These are phyloP conservation scores for Tagetes erecta DNA, from an alignment of 129 eudicot genomes.

Conservation along the genomic window DNA sequence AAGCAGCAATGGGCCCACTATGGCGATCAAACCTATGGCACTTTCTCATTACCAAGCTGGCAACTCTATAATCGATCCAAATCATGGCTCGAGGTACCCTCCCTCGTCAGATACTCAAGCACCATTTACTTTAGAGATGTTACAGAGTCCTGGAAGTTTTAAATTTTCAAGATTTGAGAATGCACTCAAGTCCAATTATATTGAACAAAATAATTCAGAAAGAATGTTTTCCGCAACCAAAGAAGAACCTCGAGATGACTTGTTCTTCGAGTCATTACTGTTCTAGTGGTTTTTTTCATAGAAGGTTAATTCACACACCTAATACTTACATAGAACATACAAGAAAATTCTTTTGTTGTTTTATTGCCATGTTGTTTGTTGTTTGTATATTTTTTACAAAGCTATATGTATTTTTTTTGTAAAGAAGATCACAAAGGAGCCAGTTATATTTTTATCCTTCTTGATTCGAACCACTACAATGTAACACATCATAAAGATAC, in stretches of 20 bases:
- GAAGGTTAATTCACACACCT: slow-evolving; percentile 17
- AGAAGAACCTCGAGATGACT: slow-evolving; percentile 75
- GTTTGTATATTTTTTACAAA: slow-evolving; percentile 24
- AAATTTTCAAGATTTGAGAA: slow-evolving; percentile 53
- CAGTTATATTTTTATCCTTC: slow-evolving; percentile 29
- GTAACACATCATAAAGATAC: slow-evolving; percentile 23
- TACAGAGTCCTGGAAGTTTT: slow-evolving; percentile 47
- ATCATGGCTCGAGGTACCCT: slow-evolving; percentile 29
- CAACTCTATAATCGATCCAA: slow-evolving; percentile 34
- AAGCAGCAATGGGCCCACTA: slow-evolving; percentile 35
- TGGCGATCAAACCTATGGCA: slow-evolving; percentile 56
- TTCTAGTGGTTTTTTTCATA: slow-evolving; percentile 29
- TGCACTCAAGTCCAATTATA: slow-evolving; percentile 42
- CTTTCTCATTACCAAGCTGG: slow-evolving; percentile 37
- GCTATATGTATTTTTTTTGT: slow-evolving; percentile 4
- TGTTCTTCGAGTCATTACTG: slow-evolving; percentile 57
- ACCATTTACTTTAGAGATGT: slow-evolving; percentile 58
- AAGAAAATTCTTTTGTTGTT: slow-evolving; percentile 43
- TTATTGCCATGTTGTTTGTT: slow-evolving; percentile 32
- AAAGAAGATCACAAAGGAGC: slow-evolving; percentile 28
- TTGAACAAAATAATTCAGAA: slow-evolving; percentile 33
- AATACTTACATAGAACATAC: slow-evolving; percentile 27
- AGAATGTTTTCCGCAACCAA: slow-evolving; percentile 50
- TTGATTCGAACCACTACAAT: slow-evolving; percentile 13
- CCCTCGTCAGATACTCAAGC: slow-evolving; percentile 37